Evolutionary conservation across 2,329 filamentous ascomycete species (phyloP), one percentile per base, ranked within the genome.

Genomic region (Leptosphaerulina australis): DNA sequence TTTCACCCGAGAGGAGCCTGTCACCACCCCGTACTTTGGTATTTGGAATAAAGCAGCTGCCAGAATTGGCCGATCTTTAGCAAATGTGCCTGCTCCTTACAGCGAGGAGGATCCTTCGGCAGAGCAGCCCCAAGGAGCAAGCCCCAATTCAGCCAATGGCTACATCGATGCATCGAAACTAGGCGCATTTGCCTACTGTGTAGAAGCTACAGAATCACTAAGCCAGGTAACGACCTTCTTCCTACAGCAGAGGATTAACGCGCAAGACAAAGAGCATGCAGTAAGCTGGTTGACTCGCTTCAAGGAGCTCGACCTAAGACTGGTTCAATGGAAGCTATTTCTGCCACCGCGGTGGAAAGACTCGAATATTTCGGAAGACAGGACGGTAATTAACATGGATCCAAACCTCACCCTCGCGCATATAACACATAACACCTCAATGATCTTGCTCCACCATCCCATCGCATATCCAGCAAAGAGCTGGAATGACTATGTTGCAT

Each of bases 171-270:
- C 65, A 9, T 70, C 68, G 1, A 70, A 69, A 28, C 56, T 70
- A 4, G 68, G 68, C 8, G 68, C 68, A 6, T 70, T 70, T 30
- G 68, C 68, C 5, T 70, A 70, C 31, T 69, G 66, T 21, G 62
- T 70, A 12, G 67, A 70, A 44, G 67, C 67, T 17, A 68, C 67
- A 4, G 68, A 70, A 36, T 68, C 64, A 4, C 49, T 70, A 2
- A 69, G 68, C 35, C 67, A 69, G 30, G 67, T 70, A 5, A 70
- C 68, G 0, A 69, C 67, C 6, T 70, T 70, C 40, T 70, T 70
- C 33, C 50, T 70, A 0, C 67, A 69, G 39, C 68, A 70, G 37
- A 53, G 57, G 4, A 69, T 70, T 31, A 70, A 69, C 14, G 69
- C 67, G 58, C 64, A 68, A 22, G 67, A 70, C 15, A 69, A 69